Conservation (phyloP, 352 stramenopile genomes). For the Globisporangium irregulare region DNA sequence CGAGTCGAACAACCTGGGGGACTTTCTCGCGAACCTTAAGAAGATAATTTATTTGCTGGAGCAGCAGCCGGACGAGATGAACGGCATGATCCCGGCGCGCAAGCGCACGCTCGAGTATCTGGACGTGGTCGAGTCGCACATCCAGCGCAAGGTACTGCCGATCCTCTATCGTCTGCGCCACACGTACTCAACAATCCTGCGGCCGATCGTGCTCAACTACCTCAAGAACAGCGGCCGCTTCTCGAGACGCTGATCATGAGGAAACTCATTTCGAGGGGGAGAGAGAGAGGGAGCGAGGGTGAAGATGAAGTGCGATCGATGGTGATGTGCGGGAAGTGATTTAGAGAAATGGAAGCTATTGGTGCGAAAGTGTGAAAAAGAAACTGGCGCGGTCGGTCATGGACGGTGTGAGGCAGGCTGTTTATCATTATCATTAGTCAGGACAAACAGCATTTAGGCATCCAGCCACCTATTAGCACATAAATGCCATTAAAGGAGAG, state of each 20-base stretch:
- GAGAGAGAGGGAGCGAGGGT: background rate
- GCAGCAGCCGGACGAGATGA: slow-evolving; percentile 70
- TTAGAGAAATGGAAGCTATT: background rate
- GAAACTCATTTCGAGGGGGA: slow-evolving; percentile 1
- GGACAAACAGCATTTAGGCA: background rate
- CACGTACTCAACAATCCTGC: slow-evolving; percentile 78
- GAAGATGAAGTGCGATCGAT: background rate
- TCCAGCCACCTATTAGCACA: background rate
- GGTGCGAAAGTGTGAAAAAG: background rate
- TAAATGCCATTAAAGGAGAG: background rate
- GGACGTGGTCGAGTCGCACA: slow-evolving; percentile 81
- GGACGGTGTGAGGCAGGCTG: background rate
- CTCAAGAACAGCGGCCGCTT: slow-evolving; percentile 65
- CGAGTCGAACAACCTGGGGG: slow-evolving; percentile 78
- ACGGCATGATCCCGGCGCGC: slow-evolving; percentile 65
- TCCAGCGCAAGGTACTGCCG: slow-evolving; percentile 78
- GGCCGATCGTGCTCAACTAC: slow-evolving; percentile 76
- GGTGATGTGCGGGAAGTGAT: background rate
- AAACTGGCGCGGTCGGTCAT: background rate
- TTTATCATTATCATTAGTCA: background rate
- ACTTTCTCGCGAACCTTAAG: slow-evolving; percentile 84
- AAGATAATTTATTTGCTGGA: slow-evolving; percentile 90
- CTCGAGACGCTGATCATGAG: slow-evolving; percentile 32
- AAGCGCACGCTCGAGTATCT: slow-evolving; percentile 79
- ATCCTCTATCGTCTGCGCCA: slow-evolving; percentile 74